Conservation (phyloP, 768 basidiomycete genomes). For the Ramaria sp. region DNA sequence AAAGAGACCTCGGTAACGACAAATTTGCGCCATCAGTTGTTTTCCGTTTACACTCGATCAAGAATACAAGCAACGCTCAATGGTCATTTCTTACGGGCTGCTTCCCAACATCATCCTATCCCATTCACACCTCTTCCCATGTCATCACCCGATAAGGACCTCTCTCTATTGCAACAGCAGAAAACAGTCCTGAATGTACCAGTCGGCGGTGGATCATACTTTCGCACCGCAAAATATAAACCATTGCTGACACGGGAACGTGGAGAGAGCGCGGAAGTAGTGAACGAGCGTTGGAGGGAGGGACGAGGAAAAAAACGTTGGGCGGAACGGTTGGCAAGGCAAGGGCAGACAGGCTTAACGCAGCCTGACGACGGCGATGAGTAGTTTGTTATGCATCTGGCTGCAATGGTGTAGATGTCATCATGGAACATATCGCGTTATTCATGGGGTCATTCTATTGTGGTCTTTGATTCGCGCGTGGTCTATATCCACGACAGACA, state of each 20-base stretch:
- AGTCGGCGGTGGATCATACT: conserved; percentile 60
- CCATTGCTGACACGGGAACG: conserved; percentile 58
- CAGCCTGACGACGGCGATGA: background rate
- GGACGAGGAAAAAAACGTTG: conserved; percentile 24
- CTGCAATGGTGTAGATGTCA: too few species aligned
- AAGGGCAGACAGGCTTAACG: background rate
- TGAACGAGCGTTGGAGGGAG: conserved; percentile 69
- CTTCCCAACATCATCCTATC: conserved; percentile 36
- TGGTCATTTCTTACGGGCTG: conserved; percentile 52
- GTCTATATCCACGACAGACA: background rate
- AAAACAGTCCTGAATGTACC: conserved; percentile 38
- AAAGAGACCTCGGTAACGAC: conserved; percentile 18
- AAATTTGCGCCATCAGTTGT: conserved; percentile 40
- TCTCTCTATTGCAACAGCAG: conserved; percentile 14
- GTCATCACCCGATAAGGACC: conserved; percentile 18
- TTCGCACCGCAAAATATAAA: conserved; percentile 50
- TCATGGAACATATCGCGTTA: too few species aligned
- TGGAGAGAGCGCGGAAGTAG: conserved; percentile 56
- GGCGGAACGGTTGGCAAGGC: conserved; percentile 1
- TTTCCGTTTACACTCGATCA: conserved; percentile 46
- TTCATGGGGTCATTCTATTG: too few species aligned
- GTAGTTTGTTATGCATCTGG: background rate
- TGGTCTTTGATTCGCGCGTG: background rate
- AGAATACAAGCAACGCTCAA: conserved; percentile 54
- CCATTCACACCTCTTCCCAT: conserved; percentile 28